A percentile compares a stretch with the other conserved stretches of the same genome.
Evolutionary conservation across 441 rosid species (phyloP).

Genomic region (Mallotus repandus): DNA sequence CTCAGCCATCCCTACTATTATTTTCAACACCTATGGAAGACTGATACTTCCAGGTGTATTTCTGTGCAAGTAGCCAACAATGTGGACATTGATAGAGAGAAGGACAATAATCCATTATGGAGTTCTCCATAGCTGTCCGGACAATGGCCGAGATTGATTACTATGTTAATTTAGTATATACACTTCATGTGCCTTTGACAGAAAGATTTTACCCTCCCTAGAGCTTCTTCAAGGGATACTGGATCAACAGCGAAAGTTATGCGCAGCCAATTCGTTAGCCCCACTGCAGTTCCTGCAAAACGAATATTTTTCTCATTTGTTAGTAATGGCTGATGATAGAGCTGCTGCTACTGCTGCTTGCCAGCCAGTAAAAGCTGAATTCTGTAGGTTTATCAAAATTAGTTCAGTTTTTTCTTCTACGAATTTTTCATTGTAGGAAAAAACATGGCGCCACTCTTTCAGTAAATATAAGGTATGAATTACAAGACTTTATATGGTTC

Average conservation of each 20-base stretch:
- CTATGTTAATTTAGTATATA: not conserved
- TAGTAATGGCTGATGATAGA: not conserved
- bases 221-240: slow-evolving; percentile 44
- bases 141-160: not conserved
- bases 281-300: slow-evolving; percentile 51
- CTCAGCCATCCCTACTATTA: no score
- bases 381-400: not conserved
- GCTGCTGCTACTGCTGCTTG: not conserved
- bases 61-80: not conserved
- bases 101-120: not conserved
- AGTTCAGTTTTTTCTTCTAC: not conserved
- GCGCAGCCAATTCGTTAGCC: slow-evolving; percentile 56
- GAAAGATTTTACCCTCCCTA: slow-evolving; percentile 46
- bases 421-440: not conserved
- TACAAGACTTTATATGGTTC: slow-evolving; percentile 5
- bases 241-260: slow-evolving; percentile 53
- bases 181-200: slow-evolving; percentile 47
- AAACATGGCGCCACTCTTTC: not conserved
- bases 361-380: slow-evolving; percentile 1
- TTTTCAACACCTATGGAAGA: no score
- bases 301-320: not conserved
- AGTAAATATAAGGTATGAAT: not conserved
- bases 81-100: not conserved
- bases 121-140: not conserved
- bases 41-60: no score